phyloP scores from a whole-genome alignment of 345 rosid species.

The Litchi chinensis region DNA sequence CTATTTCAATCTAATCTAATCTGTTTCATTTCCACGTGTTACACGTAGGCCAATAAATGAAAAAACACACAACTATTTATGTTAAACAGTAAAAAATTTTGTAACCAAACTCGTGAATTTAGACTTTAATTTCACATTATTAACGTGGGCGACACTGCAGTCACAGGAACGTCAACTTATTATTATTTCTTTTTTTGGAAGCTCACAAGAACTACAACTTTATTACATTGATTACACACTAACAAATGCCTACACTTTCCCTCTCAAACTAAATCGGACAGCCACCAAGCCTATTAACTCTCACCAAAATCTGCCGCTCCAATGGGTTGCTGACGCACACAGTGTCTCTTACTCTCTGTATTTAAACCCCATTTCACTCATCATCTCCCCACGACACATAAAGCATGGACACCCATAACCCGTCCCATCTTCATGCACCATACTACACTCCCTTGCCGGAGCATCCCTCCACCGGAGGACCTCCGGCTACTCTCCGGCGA shows the following conservation, averaged over 20 bases:
- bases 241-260: not conserved
- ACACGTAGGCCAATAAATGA: too few relatives aligned
- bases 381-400: not conserved
- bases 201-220: too few relatives aligned
- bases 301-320: not conserved
- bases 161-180: too few relatives aligned
- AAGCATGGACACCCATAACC: slow-evolving; percentile 23
- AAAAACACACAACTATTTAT: too few relatives aligned
- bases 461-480: slow-evolving; percentile 12
- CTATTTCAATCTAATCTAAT: too few relatives aligned
- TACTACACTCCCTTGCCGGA: slow-evolving; percentile 46
- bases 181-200: too few relatives aligned
- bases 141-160: not conserved
- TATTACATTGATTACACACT: not conserved
- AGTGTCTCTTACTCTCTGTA: not conserved
- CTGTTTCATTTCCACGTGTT: too few relatives aligned
- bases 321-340: not conserved
- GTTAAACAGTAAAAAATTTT: not conserved
- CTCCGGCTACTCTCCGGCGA: slow-evolving; percentile 26
- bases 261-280: slow-evolving; percentile 24
- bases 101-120: not conserved
- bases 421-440: not conserved
- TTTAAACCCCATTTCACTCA: slow-evolving; percentile 11
- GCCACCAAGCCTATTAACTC: slow-evolving; percentile 12
- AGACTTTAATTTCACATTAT: not conserved